Base-by-base conservation (phyloP, 2,329 filamentous ascomycete genomes). In the Ascochyta fabae region DNA sequence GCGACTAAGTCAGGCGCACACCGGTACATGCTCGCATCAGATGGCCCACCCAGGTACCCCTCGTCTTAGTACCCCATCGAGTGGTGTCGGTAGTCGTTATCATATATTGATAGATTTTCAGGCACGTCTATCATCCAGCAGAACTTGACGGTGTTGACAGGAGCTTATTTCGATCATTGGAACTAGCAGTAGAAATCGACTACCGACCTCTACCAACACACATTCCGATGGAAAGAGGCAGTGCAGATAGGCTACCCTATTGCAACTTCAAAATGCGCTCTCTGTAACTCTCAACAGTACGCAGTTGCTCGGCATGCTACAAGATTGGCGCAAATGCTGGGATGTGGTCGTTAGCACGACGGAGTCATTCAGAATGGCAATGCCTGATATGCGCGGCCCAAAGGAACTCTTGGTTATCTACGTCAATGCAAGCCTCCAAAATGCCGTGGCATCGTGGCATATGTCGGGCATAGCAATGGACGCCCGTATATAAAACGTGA, bases 401-500 rank as follows among this genome's bases (percentile, higher is more conserved):
- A 26, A 44, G 35, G 13, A 22, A 24, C 16, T 41, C 27, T 40
- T 12, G 35, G 16, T 50, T 60, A 58, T 41, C 41, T 29, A 53
- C 48, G 35, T 51, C 51, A 60, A 62, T 47, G 50, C 36, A 44
- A 46, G 34, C 29, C 38, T 53, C 56, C 45, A 59, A 53, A 56
- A 53, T 24, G 3, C 44, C 60, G 29, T 53, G 53, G 55, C 46
- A 47, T 44, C 58, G 13, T 60, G 58, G 63, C 63, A 56, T 35
- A 15, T 51, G 38, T 53, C 46, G 60, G 58, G 54, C 29, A 31
- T 23, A 22, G 13, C 23, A 24, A 34, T 46, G 35, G 35, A 24
- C 10, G 12, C 45, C 6, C 3, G 10, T 29, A 35, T 55, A 55
- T 55, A 55, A 55, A 46, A 50, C 26, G 13, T 23, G 13, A 35